Percentiles rank a stretch among this genome's conserved stretches.
These are phyloP conservation scores for Flaveria brownii DNA, from an alignment of 129 eudicot species.

Conservation along the genomic window DNA sequence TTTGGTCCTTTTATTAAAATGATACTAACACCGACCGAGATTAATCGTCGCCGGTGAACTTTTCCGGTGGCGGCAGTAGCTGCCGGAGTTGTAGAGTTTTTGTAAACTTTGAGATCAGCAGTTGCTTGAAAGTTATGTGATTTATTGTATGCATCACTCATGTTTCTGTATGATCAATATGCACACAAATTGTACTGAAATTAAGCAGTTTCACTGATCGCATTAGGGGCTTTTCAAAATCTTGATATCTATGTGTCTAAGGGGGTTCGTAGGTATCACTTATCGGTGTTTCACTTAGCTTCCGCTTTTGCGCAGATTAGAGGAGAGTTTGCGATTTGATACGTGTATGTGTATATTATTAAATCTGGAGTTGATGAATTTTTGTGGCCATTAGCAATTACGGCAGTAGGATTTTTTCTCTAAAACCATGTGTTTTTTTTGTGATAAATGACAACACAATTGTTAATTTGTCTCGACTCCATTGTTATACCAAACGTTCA, in stretches of 20 bases:
- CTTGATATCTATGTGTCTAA: too few species aligned
- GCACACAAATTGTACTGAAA: not conserved
- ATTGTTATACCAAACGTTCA: not conserved
- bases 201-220: not conserved
- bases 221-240: not conserved
- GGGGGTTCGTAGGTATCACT: too few species aligned
- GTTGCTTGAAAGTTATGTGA: too few species aligned
- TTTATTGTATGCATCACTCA: conserved; percentile 14
- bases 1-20: too few species aligned
- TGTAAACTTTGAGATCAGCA: too few species aligned
- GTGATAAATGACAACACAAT: not conserved
- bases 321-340: too few species aligned
- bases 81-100: not conserved
- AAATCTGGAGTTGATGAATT: conserved; percentile 1
- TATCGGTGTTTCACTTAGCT: too few species aligned
- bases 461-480: not conserved
- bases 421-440: not conserved
- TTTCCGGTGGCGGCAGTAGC: conserved; percentile 2
- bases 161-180: not conserved
- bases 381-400: conserved; percentile 7
- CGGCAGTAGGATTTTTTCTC: not conserved
- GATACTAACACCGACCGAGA: too few species aligned
- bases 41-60: conserved; percentile 28
- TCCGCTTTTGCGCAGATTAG: too few species aligned
- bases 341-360: not conserved